phyloP scores from a whole-genome alignment of 176 grass and related monocot genomes.

The Ampelocalamus luodianensis region DNA sequence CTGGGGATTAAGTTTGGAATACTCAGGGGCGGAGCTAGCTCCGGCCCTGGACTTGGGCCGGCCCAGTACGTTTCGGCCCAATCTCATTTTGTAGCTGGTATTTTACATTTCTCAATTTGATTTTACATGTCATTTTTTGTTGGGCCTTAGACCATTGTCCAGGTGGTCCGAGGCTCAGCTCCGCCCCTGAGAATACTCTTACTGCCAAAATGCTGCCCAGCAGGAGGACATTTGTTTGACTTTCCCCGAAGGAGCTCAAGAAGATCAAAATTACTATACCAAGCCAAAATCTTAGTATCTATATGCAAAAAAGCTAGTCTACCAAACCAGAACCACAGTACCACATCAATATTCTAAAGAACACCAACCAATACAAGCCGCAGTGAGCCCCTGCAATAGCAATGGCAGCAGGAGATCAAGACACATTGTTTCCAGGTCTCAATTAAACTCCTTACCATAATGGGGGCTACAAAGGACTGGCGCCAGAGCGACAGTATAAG shows the following conservation, averaged over 20 bases:
- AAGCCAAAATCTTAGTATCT: background rate
- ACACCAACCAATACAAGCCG: background rate
- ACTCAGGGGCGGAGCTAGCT: too few relatives aligned
- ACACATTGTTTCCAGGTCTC: background rate
- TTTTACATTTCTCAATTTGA: too few relatives aligned
- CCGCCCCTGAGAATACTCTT: too few relatives aligned
- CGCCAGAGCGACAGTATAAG: too few relatives aligned
- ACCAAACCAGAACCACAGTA: background rate
- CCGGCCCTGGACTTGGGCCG: too few relatives aligned
- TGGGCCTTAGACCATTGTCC: too few relatives aligned
- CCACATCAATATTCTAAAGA: background rate
- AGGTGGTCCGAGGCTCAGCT: too few relatives aligned
- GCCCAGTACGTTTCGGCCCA: too few relatives aligned
- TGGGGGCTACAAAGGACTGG: too few relatives aligned
- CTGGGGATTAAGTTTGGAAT: background rate
- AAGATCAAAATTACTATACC: slow-evolving; percentile 11
- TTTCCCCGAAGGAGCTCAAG: background rate
- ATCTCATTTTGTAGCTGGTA: too few relatives aligned
- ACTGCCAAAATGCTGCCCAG: background rate
- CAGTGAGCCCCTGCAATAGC: background rate
- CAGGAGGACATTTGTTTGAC: background rate
- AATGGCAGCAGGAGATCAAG: background rate
- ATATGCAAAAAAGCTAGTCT: background rate
- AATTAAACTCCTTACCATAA: background rate
- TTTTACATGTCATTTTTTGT: too few relatives aligned